phyloP scores from a whole-genome alignment of 768 basidiomycete species.

The Hericium coralloides region DNA sequence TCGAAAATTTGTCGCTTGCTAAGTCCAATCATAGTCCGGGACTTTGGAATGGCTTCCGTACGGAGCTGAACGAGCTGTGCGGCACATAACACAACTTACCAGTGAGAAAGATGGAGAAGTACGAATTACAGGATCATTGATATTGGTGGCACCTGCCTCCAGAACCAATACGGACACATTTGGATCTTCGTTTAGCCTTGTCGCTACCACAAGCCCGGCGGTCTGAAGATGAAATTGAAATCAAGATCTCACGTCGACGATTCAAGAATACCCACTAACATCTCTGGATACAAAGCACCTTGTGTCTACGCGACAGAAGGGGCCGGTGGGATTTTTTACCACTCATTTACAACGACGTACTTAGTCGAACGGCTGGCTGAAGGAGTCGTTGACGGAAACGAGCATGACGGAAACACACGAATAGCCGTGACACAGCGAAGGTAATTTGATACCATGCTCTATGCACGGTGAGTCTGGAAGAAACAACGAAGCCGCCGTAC shows the following conservation, averaged over 20 bases:
- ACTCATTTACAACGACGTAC: no score
- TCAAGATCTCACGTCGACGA: not conserved
- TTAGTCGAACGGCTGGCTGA: no score
- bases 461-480: no score
- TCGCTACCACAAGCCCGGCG: conserved; percentile 29
- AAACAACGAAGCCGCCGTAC: no score
- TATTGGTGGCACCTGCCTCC: conserved; percentile 15
- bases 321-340: not conserved
- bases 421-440: no score
- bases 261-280: not conserved
- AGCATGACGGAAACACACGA: no score
- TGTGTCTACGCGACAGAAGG: not conserved
- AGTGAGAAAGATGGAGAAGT: no score
- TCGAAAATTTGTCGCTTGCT: not conserved
- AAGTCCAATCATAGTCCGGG: conserved; percentile 2
- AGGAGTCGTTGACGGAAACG: no score
- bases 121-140: conserved; percentile 8
- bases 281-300: not conserved
- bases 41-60: not conserved
- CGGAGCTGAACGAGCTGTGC: not conserved
- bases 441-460: no score
- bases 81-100: no score
- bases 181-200: conserved; percentile 25
- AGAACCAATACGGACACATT: conserved; percentile 25
- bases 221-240: not conserved